Evolutionary conservation across 2,329 filamentous ascomycete genomes (phyloP).

Genomic region (Fusarium nisikadoi): DNA sequence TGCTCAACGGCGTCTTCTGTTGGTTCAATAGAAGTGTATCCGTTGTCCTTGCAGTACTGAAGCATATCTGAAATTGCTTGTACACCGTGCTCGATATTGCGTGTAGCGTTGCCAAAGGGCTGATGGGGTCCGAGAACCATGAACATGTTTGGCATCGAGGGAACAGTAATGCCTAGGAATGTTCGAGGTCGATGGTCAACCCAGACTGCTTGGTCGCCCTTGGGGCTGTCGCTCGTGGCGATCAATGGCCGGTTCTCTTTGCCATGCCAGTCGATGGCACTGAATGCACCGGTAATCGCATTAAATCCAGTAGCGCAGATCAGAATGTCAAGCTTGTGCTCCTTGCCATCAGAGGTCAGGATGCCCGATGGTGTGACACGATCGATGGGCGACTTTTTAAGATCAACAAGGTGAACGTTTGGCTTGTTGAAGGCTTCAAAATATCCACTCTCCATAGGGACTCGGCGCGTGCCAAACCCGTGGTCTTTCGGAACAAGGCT

Average conservation of each 20-base stretch:
- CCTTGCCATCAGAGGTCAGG: conserved; percentile 4
- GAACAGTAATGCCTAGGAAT: conserved; percentile 10
- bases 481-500: conserved; percentile 25
- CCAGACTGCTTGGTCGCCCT: conserved; percentile 27
- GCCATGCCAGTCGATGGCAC: conserved; percentile 29
- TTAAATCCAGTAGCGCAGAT: conserved; percentile 37
- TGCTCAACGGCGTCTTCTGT: conserved; percentile 18
- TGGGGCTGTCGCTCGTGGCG: conserved; percentile 9
- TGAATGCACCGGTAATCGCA: conserved; percentile 31
- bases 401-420: conserved; percentile 30
- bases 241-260: conserved; percentile 15
- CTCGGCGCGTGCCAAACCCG: conserved; percentile 23
- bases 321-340: conserved; percentile 25
- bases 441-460: conserved; percentile 36
- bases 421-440: conserved; percentile 27
- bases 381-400: conserved; percentile 15
- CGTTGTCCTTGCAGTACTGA: conserved; percentile 18
- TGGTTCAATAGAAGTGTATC: conserved; percentile 15
- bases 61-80: conserved; percentile 16
- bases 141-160: conserved; percentile 39
- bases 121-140: conserved; percentile 38
- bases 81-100: conserved; percentile 24
- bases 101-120: conserved; percentile 30
- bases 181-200: conserved; percentile 23
- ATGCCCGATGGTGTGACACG: conserved; percentile 7